These are phyloP conservation scores for Teratosphaeria epicoccoides DNA, from an alignment of 2,329 filamentous ascomycete species.

Conservation along the genomic window DNA sequence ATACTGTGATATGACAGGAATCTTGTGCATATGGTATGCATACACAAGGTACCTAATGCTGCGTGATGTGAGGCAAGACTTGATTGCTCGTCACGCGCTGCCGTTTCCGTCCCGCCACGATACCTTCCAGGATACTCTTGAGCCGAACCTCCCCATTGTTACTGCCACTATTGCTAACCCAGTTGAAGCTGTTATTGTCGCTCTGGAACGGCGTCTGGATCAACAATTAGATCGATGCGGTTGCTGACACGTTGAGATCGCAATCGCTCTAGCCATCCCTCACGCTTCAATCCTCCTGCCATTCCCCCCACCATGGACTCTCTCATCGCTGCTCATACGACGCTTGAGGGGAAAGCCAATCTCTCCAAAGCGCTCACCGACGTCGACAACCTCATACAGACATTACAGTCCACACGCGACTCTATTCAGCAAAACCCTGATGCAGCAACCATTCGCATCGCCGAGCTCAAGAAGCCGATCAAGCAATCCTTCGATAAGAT, in stretches of 20 bases:
- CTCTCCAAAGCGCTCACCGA: conserved; percentile 62
- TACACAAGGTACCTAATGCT: too few species aligned
- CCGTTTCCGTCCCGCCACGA: not conserved
- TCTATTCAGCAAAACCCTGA: conserved; percentile 62
- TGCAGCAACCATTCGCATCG: conserved; percentile 61
- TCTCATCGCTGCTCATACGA: conserved; percentile 63
- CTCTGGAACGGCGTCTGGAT: not conserved
- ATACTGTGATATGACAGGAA: too few species aligned
- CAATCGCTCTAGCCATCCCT: not conserved
- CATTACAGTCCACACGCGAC: conserved; percentile 63
- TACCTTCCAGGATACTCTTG: not conserved
- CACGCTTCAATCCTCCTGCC: not conserved
- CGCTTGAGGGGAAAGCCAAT: conserved; percentile 58
- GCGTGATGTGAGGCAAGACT: too few species aligned
- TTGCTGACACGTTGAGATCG: not conserved
- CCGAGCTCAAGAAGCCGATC: conserved; percentile 75
- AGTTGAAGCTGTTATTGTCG: not conserved
- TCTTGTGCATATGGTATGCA: too few species aligned
- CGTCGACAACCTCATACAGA: conserved; percentile 72
- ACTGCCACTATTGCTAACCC: not conserved
- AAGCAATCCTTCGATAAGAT: conserved; percentile 71
- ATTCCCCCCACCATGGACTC: conserved; percentile 42
- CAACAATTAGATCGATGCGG: not conserved
- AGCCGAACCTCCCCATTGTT: not conserved
- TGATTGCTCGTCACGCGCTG: not conserved